phyloP scores from a whole-genome alignment of 352 stramenopile genomes.

The Phytophthora pluvialis region DNA sequence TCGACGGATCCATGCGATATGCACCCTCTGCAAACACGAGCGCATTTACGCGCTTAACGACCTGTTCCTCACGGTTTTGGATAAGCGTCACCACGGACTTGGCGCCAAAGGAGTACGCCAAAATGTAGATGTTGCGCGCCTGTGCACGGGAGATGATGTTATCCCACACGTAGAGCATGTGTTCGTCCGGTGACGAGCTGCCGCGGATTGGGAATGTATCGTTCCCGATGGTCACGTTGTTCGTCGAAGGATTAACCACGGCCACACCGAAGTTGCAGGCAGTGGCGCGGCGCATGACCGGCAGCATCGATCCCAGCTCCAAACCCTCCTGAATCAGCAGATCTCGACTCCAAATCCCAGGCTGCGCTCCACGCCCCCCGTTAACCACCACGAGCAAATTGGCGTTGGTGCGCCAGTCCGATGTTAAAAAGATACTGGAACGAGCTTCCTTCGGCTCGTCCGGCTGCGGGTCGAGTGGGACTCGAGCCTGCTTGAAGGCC shows the following conservation, averaged over 20 bases:
- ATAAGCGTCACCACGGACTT: slow-evolving; percentile 75
- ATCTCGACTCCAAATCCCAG: slow-evolving; percentile 82
- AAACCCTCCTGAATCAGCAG: slow-evolving; percentile 79
- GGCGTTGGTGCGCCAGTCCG: slow-evolving; percentile 64
- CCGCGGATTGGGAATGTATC: slow-evolving; percentile 62
- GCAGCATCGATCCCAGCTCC: slow-evolving; percentile 80
- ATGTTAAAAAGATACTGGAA: slow-evolving; percentile 74
- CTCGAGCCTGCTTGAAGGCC: slow-evolving; percentile 73
- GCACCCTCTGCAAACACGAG: slow-evolving; percentile 77
- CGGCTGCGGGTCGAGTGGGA: slow-evolving; percentile 61
- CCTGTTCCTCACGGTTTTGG: slow-evolving; percentile 63
- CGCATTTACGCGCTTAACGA: slow-evolving; percentile 58
- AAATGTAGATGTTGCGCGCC: slow-evolving; percentile 65
- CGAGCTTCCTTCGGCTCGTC: slow-evolving; percentile 74
- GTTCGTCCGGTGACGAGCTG: slow-evolving; percentile 67
- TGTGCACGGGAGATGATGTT: slow-evolving; percentile 68
- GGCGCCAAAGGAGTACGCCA: slow-evolving; percentile 75
- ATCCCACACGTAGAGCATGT: slow-evolving; percentile 81
- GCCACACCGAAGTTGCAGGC: slow-evolving; percentile 55
- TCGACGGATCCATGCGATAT: slow-evolving; percentile 62
- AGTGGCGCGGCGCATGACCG: slow-evolving; percentile 59
- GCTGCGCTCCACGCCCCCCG: slow-evolving; percentile 64
- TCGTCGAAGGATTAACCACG: slow-evolving; percentile 78
- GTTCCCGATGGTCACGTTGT: slow-evolving; percentile 70
- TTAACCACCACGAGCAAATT: slow-evolving; percentile 80